These are phyloP conservation scores for Thelonectria blattea DNA, from an alignment of 2,329 filamentous ascomycete species.

Conservation along the genomic window DNA sequence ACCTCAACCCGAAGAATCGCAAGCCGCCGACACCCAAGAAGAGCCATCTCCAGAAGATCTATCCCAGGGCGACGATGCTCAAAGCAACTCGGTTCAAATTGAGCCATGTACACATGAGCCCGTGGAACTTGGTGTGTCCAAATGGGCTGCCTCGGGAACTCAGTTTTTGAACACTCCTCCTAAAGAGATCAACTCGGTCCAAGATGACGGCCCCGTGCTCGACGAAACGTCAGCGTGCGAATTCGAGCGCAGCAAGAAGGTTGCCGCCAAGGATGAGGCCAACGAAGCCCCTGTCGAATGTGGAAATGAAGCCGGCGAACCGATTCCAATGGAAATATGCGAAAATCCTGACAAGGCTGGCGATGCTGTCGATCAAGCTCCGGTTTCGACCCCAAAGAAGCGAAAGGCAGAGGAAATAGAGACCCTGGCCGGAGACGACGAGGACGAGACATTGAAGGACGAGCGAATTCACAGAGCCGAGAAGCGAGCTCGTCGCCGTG, in stretches of 20 bases:
- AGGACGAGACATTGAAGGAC: constrained; percentile 7
- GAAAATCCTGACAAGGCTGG: constrained; percentile 10
- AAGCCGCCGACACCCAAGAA: neutral
- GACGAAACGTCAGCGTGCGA: constrained; percentile 42
- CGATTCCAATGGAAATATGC: constrained; percentile 3
- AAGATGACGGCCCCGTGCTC: constrained; percentile 10
- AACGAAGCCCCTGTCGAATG: neutral
- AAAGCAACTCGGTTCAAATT: neutral
- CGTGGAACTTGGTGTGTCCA: constrained; percentile 12
- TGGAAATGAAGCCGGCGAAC: constrained; percentile 8
- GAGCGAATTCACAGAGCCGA: neutral
- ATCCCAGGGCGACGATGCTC: neutral
- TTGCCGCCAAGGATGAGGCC: neutral
- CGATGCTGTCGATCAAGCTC: neutral
- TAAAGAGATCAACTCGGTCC: neutral
- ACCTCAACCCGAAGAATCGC: neutral
- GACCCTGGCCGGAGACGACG: constrained; percentile 26
- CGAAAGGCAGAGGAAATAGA: constrained; percentile 41
- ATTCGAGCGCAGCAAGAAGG: constrained; percentile 39
- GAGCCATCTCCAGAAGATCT: neutral
- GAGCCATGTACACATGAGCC: neutral
- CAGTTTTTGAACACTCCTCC: constrained; percentile 41
- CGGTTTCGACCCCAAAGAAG: constrained; percentile 25
- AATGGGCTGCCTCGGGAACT: constrained; percentile 40
- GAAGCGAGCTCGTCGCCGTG: neutral